Base-by-base conservation (phyloP, 345 rosid genomes). In the Erysimum cheiranthoides region DNA sequence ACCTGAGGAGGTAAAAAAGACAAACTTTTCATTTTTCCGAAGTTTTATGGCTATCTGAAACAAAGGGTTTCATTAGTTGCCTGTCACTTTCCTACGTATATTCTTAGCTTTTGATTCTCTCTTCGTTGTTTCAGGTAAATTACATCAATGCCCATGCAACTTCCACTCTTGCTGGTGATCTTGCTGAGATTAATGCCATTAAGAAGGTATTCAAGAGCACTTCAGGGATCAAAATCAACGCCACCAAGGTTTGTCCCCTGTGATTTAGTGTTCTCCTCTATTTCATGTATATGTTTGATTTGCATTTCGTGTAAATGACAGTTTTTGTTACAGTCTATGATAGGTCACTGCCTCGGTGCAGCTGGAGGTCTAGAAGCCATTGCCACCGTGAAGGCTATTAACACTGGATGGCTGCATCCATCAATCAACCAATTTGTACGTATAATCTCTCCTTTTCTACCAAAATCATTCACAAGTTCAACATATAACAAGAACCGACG, bases 341-440 rank as follows among this genome's bases (percentile, higher is more conserved):
- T 96, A 62, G 99, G 99, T 61, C 99, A 96, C 79, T 89, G 98
- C 84, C 99, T 96, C 11, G 98, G 99, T 68, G 97, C 99, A 63
- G 90, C 98, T 35, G 97, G 99, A 64, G 99, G 98, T 66, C 73
- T 96, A 78, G 99, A 96, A 88, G 98, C 97, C 70, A 93, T 93
- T 60, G 99, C 97, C 45, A 79, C 86, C 1, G 85, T 88, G 66
- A 96, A 93, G 84, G 99, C 93, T 68, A 91, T 96, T 52, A 93
- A 56, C 72, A 91, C 97, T 12, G 97, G 99, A 81, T 96, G 98
- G 99, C 67, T 96, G 25, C 99, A 96, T 82, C 99, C 99, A 66
- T 74, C 84, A 3, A 89, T 93, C 77, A 96, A 96, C 64, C 99
- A 96, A 84, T 93, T 89, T 76, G 99, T 96, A 87, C 21, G 97